A percentile compares a stretch with the other conserved stretches of the same genome.
phyloP scores from a whole-genome alignment of 106 monocot species.

The Narthecium ossifragum region DNA sequence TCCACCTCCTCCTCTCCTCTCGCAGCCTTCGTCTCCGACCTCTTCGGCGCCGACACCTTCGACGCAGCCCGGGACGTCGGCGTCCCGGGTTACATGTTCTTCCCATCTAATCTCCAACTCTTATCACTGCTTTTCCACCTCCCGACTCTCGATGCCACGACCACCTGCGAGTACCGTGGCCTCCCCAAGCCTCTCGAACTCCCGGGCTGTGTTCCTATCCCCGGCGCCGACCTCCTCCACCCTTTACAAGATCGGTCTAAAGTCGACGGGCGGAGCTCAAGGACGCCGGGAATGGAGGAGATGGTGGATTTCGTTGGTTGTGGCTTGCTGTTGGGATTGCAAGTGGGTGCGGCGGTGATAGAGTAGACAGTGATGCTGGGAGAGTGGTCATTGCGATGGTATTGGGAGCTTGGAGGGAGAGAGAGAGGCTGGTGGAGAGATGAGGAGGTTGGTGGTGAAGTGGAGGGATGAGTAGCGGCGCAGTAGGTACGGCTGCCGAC shows the following conservation, averaged over 20 bases:
- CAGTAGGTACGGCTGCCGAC: no score
- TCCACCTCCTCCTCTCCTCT: slow-evolving; percentile 5
- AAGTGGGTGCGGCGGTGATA: no score
- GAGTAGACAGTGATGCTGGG: no score
- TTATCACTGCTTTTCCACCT: slow-evolving; percentile 45
- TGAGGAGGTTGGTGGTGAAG: no score
- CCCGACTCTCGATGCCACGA: slow-evolving; percentile 28
- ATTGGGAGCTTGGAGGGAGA: no score
- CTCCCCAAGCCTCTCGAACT: slow-evolving; percentile 30
- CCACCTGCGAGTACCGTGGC: slow-evolving; percentile 28
- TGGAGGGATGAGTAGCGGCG: no score
- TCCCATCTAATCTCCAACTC: slow-evolving; percentile 32
- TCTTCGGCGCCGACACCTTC: slow-evolving; percentile 41
- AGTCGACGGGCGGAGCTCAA: no score
- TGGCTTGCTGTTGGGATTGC: no score
- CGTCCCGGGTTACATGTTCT: slow-evolving; percentile 40
- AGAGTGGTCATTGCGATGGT: no score
- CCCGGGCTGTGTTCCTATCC: slow-evolving; percentile 58
- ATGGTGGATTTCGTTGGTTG: no score
- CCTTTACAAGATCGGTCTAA: slow-evolving; percentile 35
- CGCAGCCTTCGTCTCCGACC: slow-evolving; percentile 37
- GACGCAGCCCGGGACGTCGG: slow-evolving; percentile 23
- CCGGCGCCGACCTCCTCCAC: slow-evolving; percentile 33
- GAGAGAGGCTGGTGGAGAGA: no score
- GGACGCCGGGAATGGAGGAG: no score